Base-by-base conservation (phyloP, 2,329 filamentous ascomycete species). In the Pseudocercospora crystallina region DNA sequence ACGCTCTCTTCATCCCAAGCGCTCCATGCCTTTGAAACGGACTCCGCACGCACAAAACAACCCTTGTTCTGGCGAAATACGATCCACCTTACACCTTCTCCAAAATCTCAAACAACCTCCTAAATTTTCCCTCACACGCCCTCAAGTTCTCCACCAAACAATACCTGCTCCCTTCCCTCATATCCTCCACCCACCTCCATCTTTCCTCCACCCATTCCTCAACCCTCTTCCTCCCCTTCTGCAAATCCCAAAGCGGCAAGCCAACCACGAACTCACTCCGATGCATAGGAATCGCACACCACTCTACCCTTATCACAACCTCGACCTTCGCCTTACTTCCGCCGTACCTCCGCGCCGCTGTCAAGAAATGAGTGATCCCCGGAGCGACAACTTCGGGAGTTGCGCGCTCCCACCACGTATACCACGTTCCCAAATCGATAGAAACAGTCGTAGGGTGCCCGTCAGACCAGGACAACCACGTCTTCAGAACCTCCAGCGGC, bases 341-440 rank as follows among this genome's bases (percentile, higher is more conserved):
- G 11, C 5, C 11, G 7, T 10, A 26, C 7, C 7, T 26, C 20
- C 20, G 20, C 4, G 20, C 31, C 5, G 41, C 30, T 17, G 31
- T 12, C 20, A 39, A n/a, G 20, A 47, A 14, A 11, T 8, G 32
- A 15, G 32, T n/a, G 26, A 47, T 32, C 10, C 15, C 36, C 7
- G 36, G 11, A 9, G 29, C 44, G 12, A 47, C 29, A 7, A 47
- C 26, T 15, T 34, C 36, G 2, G 44, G 26, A 17, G 26, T 47
- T 26, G 44, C 36, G 31, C 30, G 33, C 29, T 47, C 44, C 44
- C 44, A 47, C 44, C 44, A 47, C 26, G 44, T 34, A 29, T 40
- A 47, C 35, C 35, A 39, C 14, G 33, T 38, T 5, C 44, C 44
- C 2, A 47, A 9, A 8, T 33, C 29, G 12, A 47, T 29, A 2